Base-by-base conservation (phyloP, 768 basidiomycete species). In the Suillus bovinus region DNA sequence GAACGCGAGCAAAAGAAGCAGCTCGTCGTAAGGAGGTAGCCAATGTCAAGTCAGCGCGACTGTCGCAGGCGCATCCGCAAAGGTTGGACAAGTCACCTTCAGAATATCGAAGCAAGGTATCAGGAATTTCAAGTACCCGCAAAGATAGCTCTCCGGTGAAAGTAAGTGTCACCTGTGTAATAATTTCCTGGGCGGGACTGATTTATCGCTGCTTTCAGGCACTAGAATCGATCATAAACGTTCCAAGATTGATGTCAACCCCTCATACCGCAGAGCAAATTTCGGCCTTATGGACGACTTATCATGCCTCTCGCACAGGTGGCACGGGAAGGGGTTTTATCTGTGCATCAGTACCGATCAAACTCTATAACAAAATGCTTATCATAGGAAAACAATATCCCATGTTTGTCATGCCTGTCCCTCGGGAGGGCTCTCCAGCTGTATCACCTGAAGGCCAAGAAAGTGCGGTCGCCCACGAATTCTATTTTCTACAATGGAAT, bases 401-500 rank as follows among this genome's bases (percentile, higher is more conserved):
- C 0, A 73, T 84, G 16, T 98, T 98, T 69, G 82, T 98, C 41
- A 72, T 96, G 4, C 96, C 97, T 3, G 69, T 99, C 2, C 87
- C 89, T 9, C 84, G 93, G 20, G 73, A 75, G 42, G 69, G 74
- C 10, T 56, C 63, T 17, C 58, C 66, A 9, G 59, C 67, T 1
- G 69, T 71, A 29, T 68, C 75, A 29, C 64, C 74, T n/a, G 71
- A 76, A 38, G 73, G 67, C 17, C 80, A 80, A 64, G 65, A 69
- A 14, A 59, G 76, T 38, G 61, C 58, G 34, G 60, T 60, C 24
- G 87, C 89, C 2, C 86, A 88, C 70, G 93, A 93, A 70, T 91
- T 93, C 71, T 94, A 88, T 74, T 88, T 87, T 70, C 78, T 98
- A 63, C 90, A 99, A 74, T 99, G 97, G 96, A 81, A 82, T 42